Conservation (phyloP, 768 basidiomycete genomes). For the Mycena kentingensis region DNA sequence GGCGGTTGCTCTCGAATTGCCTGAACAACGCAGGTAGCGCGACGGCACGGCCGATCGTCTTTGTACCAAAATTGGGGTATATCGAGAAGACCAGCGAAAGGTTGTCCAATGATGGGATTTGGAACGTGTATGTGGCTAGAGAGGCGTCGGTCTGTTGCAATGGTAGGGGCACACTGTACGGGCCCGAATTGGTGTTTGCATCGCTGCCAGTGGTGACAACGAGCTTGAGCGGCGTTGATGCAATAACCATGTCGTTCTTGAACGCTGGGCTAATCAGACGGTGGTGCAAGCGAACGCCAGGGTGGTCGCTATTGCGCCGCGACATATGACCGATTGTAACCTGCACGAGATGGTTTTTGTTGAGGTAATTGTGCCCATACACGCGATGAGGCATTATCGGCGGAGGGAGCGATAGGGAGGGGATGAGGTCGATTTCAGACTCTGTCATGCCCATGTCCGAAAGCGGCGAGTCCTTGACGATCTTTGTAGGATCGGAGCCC, state of each 20-base stretch:
- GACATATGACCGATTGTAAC: conserved; percentile 77
- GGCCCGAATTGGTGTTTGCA: conserved; percentile 78
- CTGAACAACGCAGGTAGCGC: conserved; percentile 76
- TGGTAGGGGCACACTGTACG: conserved; percentile 88
- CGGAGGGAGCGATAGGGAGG: conserved; percentile 91
- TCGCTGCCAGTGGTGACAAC: conserved; percentile 91
- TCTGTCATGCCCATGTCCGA: conserved; percentile 45
- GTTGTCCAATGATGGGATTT: conserved; percentile 70
- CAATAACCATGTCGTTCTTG: conserved; percentile 65
- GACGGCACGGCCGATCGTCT: conserved; percentile 91
- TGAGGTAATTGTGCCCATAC: conserved; percentile 95
- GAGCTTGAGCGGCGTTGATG: conserved; percentile 86
- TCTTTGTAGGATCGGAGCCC: conserved; percentile 22
- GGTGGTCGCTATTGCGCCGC: conserved; percentile 34
- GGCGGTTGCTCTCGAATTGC: conserved; percentile 53
- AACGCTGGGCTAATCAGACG: conserved; percentile 71
- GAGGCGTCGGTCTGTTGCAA: conserved; percentile 73
- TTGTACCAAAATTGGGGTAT: conserved; percentile 96
- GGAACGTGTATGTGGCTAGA: conserved; percentile 79
- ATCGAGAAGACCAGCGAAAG: conserved; percentile 90
- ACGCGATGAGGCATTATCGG: conserved; percentile 98
- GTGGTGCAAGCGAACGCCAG: conserved; percentile 68
- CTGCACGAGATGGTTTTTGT: conserved; percentile 82
- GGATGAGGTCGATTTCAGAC: conserved; percentile 87
- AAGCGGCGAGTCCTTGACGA: conserved; percentile 41